A percentile compares a stretch with the other conserved stretches of the same genome.
These are phyloP conservation scores for Tubosaeta brunneosetosa DNA, from an alignment of 768 basidiomycete genomes.

Conservation along the genomic window DNA sequence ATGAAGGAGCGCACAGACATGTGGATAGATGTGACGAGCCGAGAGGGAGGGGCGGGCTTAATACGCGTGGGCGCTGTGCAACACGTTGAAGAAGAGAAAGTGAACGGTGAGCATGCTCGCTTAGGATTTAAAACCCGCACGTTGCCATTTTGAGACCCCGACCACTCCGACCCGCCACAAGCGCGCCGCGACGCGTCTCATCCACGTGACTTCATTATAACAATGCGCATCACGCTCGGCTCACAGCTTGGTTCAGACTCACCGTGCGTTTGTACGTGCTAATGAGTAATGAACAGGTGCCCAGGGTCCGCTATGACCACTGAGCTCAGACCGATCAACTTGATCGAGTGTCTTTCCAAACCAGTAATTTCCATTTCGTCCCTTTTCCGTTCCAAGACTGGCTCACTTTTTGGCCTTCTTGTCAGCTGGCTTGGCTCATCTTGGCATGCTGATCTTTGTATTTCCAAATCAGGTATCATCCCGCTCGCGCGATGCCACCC, in stretches of 20 bases:
- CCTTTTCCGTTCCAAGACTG: neutral
- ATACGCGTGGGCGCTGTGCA: constrained; percentile 27
- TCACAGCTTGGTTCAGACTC: neutral
- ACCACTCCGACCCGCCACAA: constrained; percentile 27
- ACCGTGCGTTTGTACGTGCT: neutral
- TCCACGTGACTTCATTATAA: constrained; percentile 22
- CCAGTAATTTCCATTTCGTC: neutral
- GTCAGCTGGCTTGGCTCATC: neutral
- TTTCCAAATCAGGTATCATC: neutral
- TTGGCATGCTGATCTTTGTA: neutral
- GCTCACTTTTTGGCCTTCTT: neutral
- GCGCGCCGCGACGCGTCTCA: constrained; percentile 23
- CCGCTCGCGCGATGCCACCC: constrained; percentile 4
- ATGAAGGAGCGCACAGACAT: constrained; percentile 61
- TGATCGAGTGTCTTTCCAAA: constrained; percentile 17
- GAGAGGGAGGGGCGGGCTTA: neutral
- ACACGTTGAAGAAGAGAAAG: constrained; percentile 28
- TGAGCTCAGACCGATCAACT: constrained; percentile 7
- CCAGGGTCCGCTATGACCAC: constrained; percentile 4
- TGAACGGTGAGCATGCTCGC: constrained; percentile 21
- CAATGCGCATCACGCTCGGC: neutral
- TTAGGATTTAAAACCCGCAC: constrained; percentile 28
- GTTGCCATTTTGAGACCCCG: constrained; percentile 30
- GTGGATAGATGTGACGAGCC: constrained; percentile 7
- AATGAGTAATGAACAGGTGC: constrained; percentile 6